A percentile compares a stretch with the other conserved stretches of the same genome.
phyloP scores from a whole-genome alignment of 2,329 filamentous ascomycete genomes.

The Colletotrichum sp. region DNA sequence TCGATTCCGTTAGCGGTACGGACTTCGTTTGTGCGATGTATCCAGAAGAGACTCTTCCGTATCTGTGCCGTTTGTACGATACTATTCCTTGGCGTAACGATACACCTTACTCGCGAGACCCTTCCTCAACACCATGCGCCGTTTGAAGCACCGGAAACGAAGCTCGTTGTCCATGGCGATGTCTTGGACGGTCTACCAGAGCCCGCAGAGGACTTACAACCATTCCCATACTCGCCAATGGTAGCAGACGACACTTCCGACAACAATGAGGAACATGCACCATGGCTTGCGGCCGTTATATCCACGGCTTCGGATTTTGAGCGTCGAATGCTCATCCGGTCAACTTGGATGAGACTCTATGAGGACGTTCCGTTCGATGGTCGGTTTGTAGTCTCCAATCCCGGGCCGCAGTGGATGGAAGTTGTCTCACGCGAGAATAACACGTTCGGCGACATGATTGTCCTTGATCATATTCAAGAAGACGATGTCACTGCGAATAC shows the following conservation, averaged over 20 bases:
- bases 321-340: constrained; percentile 33
- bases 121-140: constrained; percentile 10
- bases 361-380: constrained; percentile 31
- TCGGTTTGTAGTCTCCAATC: constrained; percentile 36
- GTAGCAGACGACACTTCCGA: neutral
- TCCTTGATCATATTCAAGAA: constrained; percentile 35
- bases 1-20: neutral
- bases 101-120: neutral
- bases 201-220: constrained; percentile 22
- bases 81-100: neutral
- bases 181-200: constrained; percentile 1
- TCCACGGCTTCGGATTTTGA: constrained; percentile 30
- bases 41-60: constrained; percentile 6
- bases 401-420: constrained; percentile 29
- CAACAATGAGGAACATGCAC: neutral
- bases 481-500: constrained; percentile 36
- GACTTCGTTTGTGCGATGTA: neutral
- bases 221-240: constrained; percentile 30
- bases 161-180: constrained; percentile 17
- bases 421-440: constrained; percentile 32
- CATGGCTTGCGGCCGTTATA: constrained; percentile 35
- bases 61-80: neutral
- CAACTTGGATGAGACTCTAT: constrained; percentile 36
- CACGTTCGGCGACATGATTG: constrained; percentile 37
- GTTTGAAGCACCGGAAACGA: constrained; percentile 9